Evolutionary conservation across 1,284 basidiomycete genomes (phyloP).

Genomic region (Rhodofomes roseus): DNA sequence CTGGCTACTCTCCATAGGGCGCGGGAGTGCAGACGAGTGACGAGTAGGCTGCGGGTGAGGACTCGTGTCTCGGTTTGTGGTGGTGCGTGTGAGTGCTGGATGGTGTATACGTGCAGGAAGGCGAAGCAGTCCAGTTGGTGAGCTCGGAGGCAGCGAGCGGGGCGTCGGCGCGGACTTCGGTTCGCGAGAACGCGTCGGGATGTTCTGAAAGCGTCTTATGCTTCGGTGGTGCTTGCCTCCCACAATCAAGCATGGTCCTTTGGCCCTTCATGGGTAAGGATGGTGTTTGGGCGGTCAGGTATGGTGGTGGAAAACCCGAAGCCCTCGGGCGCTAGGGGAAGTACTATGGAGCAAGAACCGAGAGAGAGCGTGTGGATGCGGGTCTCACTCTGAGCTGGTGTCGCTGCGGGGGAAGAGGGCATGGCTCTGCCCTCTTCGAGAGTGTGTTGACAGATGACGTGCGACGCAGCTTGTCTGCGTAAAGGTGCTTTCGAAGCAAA

Average conservation of each 20-base stretch:
- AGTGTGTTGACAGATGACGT: slow-evolving; percentile 12
- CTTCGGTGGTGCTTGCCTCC: slow-evolving; percentile 18
- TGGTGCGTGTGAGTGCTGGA: slow-evolving; percentile 10
- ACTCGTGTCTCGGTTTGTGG: slow-evolving; percentile 9
- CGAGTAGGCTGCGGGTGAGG: slow-evolving; percentile 19
- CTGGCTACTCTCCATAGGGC: slow-evolving; percentile 5
- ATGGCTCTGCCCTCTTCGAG: slow-evolving; percentile 20
- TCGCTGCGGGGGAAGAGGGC: slow-evolving; percentile 21
- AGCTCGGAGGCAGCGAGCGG: slow-evolving; percentile 17
- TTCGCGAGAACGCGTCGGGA: slow-evolving; percentile 10
- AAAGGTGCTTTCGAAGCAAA: slow-evolving; percentile 1
- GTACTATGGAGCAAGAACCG: slow-evolving; percentile 21
- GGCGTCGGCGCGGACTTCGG: slow-evolving; percentile 14
- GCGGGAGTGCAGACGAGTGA: slow-evolving; percentile 14
- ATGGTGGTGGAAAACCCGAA: slow-evolving; percentile 18
- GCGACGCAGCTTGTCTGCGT: slow-evolving; percentile 7
- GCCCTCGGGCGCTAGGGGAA: slow-evolving; percentile 17
- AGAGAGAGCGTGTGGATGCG: slow-evolving; percentile 15
- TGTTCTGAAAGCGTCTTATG: slow-evolving; percentile 7
- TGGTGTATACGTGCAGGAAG: slow-evolving; percentile 17
- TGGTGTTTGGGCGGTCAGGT: slow-evolving; percentile 8
- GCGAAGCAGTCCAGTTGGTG: slow-evolving; percentile 3
- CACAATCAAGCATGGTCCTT: slow-evolving; percentile 8
- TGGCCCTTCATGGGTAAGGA: slow-evolving; percentile 12
- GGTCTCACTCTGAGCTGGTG: slow-evolving; percentile 12